phyloP scores from a whole-genome alignment of 345 rosid species.

The Murraya koenigii region DNA sequence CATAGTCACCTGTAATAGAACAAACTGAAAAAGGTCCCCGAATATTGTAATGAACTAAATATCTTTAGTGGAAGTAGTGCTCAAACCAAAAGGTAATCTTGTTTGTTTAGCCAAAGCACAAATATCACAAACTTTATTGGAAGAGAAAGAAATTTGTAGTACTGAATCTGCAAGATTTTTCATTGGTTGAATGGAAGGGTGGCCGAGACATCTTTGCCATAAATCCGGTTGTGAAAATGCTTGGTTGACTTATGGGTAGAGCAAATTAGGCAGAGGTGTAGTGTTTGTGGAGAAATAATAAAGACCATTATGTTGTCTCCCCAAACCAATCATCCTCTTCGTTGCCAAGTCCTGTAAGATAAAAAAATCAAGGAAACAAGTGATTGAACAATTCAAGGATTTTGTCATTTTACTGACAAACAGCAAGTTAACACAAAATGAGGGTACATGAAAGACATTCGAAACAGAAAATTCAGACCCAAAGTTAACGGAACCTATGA shows the following conservation, averaged over 20 bases:
- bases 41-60: not conserved
- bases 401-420: slow-evolving; percentile 6
- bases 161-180: not conserved
- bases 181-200: not conserved
- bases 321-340: slow-evolving; percentile 15
- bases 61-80: not conserved
- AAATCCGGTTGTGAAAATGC: not conserved
- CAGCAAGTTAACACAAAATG: not conserved
- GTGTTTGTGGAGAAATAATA: not conserved
- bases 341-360: not conserved
- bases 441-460: not conserved
- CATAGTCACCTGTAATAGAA: not conserved
- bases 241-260: not conserved
- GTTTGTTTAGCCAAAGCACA: slow-evolving; percentile 3
- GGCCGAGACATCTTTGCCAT: not conserved
- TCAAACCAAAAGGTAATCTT: not conserved
- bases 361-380: not conserved
- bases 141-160: no score
- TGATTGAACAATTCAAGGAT: not conserved
- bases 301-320: not conserved
- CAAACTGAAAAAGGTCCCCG: not conserved
- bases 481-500: no score
- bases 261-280: no score
- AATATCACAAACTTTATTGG: not conserved
- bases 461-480: not conserved